phyloP scores from a whole-genome alignment of 169 alveolate species.

The Fabrea salina region DNA sequence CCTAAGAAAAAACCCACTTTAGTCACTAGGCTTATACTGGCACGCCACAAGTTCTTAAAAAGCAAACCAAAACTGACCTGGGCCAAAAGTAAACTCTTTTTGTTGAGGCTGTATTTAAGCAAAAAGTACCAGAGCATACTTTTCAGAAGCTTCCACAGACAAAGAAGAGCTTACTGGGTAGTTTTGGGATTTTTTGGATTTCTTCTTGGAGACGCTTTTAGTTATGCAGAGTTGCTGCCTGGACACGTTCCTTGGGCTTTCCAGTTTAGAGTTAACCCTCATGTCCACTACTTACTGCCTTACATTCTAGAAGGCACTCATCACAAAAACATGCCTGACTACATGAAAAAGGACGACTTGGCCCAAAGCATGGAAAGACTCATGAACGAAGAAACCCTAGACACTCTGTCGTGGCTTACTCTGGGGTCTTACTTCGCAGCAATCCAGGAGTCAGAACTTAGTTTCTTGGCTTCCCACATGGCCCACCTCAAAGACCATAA shows the following conservation, averaged over 20 bases:
- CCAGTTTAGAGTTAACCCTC: not conserved
- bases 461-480: conserved; percentile 24
- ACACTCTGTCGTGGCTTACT: conserved; percentile 19
- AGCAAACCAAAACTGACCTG: too few relatives aligned
- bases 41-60: too few relatives aligned
- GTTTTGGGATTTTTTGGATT: not conserved
- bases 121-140: too few relatives aligned
- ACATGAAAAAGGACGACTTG: not conserved
- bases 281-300: not conserved
- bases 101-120: too few relatives aligned
- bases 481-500: conserved; percentile 29
- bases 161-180: too few relatives aligned
- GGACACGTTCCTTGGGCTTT: not conserved
- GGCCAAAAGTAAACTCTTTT: too few relatives aligned
- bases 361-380: not conserved
- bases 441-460: conserved; percentile 2
- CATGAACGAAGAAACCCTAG: conserved; percentile 11
- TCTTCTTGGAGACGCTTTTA: not conserved
- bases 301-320: conserved; percentile 7
- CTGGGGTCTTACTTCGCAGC: not conserved
- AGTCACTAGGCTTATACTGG: too few relatives aligned
- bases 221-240: not conserved
- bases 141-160: too few relatives aligned
- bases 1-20: too few relatives aligned
- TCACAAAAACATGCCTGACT: not conserved